Conservation (phyloP, 352 stramenopile species). For the Elongisporangium undulatum region DNA sequence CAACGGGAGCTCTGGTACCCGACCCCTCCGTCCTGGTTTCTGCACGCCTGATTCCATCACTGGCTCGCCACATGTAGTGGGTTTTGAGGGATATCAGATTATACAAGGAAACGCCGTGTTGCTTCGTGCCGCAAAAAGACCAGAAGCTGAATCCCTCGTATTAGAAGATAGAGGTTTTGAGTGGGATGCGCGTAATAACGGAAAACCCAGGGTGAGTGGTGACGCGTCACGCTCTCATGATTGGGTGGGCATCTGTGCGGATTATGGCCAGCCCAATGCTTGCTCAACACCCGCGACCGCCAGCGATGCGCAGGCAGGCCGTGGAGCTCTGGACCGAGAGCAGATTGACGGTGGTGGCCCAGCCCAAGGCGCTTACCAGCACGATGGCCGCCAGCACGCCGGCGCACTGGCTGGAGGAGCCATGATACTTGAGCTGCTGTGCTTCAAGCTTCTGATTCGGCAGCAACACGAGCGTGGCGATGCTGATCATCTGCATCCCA, state of each 20-base stretch:
- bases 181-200: background rate
- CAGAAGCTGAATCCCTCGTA: background rate
- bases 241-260: constrained; percentile 1
- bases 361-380: constrained; percentile 34
- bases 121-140: background rate
- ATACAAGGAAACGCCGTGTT: background rate
- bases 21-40: background rate
- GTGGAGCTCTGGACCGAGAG: constrained; percentile 61
- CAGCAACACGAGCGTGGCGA: constrained; percentile 46
- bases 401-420: constrained; percentile 36
- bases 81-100: background rate
- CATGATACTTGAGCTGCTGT: constrained; percentile 53
- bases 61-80: background rate
- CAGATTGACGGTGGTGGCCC: constrained; percentile 53
- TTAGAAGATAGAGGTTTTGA: background rate
- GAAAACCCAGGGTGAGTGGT: constrained; percentile 1
- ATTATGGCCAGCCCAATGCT: background rate
- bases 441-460: constrained; percentile 60
- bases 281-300: constrained; percentile 39
- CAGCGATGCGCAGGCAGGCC: constrained; percentile 55
- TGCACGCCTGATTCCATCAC: background rate
- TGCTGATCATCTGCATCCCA: constrained; percentile 35
- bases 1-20: background rate
- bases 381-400: constrained; percentile 29
- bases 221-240: background rate